A percentile compares a stretch with the other conserved stretches of the same genome.
Conservation (phyloP, 2,329 filamentous ascomycete genomes). For the Rhexocercosporidium sp. region DNA sequence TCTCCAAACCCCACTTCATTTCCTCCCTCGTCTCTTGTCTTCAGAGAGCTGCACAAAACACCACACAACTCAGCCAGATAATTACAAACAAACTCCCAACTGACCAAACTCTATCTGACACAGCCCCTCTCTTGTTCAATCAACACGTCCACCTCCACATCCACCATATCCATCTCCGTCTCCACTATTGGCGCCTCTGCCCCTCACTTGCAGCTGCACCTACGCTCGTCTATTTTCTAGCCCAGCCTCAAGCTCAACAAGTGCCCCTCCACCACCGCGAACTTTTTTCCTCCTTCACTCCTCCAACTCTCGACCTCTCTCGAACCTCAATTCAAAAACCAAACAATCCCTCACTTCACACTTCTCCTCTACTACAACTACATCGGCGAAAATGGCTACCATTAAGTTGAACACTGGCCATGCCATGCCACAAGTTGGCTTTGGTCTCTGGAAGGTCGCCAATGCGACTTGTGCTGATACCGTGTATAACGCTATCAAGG, state of each 20-base stretch:
- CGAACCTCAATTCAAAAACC: background rate
- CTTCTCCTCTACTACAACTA: background rate
- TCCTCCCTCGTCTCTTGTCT: background rate
- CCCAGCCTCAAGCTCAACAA: conserved; percentile 1
- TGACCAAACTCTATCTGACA: conserved; percentile 5
- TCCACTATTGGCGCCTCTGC: conserved; percentile 4
- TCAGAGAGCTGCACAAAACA: background rate
- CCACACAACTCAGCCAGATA: background rate
- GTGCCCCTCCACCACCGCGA: conserved; percentile 2
- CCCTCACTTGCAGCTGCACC: background rate
- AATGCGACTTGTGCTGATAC: conserved; percentile 66
- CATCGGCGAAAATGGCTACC: conserved; percentile 40
- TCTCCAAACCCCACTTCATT: conserved; percentile 12
- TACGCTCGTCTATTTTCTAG: conserved; percentile 6
- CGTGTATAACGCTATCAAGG: conserved; percentile 70
- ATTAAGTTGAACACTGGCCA: conserved; percentile 54
- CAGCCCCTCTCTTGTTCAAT: background rate
- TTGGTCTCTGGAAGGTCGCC: conserved; percentile 74
- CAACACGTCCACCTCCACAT: background rate
- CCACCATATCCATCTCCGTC: background rate
- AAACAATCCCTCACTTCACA: background rate
- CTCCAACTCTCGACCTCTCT: background rate
- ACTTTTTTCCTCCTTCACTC: background rate
- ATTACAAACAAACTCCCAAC: background rate
- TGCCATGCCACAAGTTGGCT: conserved; percentile 65